These are phyloP conservation scores for Hygrophorus pudorinus DNA, from an alignment of 768 basidiomycete genomes.

Conservation along the genomic window DNA sequence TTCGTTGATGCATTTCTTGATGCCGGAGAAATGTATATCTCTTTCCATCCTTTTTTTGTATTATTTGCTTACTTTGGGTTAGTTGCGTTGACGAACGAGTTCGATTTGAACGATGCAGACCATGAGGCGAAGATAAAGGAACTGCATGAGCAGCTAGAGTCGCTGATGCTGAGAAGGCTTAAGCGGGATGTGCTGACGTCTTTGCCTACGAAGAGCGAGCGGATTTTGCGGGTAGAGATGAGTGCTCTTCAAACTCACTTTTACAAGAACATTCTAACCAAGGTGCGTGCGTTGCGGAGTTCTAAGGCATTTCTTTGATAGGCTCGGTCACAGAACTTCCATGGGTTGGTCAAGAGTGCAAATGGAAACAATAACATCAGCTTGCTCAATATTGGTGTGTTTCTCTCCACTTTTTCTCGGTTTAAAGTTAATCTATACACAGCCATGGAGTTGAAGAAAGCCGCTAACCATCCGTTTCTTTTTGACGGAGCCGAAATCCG, in stretches of 20 bases:
- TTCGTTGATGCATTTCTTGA: slow-evolving; percentile 97
- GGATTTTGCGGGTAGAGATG: slow-evolving; percentile 97
- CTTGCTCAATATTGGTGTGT: slow-evolving; percentile 83
- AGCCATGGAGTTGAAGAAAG: slow-evolving; percentile 99
- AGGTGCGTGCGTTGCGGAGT: slow-evolving; percentile 33
- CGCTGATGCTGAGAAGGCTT: slow-evolving; percentile 87
- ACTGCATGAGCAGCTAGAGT: slow-evolving; percentile 85
- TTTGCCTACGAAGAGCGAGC: slow-evolving; percentile 95
- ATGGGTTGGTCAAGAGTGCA: slow-evolving; percentile 82
- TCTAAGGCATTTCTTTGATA: not conserved
- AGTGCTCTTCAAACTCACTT: slow-evolving; percentile 92
- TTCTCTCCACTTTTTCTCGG: not conserved
- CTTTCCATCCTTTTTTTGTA: not conserved
- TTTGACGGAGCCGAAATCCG: slow-evolving; percentile 89
- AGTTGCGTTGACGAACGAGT: slow-evolving; percentile 93
- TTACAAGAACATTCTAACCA: slow-evolving; percentile 97
- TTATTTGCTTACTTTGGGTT: slow-evolving; percentile 7
- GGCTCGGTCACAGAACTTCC: slow-evolving; percentile 61
- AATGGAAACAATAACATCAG: slow-evolving; percentile 88
- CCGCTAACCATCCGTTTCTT: slow-evolving; percentile 94
- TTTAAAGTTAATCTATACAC: slow-evolving; percentile 4
- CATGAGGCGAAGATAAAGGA: slow-evolving; percentile 95
- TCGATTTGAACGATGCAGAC: slow-evolving; percentile 87
- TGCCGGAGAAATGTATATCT: slow-evolving; percentile 85
- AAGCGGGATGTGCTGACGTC: slow-evolving; percentile 96